Evolutionary conservation across 768 basidiomycete genomes (phyloP), one percentile per base, ranked within the genome.

Genomic region (Tricholoma flavovirens): DNA sequence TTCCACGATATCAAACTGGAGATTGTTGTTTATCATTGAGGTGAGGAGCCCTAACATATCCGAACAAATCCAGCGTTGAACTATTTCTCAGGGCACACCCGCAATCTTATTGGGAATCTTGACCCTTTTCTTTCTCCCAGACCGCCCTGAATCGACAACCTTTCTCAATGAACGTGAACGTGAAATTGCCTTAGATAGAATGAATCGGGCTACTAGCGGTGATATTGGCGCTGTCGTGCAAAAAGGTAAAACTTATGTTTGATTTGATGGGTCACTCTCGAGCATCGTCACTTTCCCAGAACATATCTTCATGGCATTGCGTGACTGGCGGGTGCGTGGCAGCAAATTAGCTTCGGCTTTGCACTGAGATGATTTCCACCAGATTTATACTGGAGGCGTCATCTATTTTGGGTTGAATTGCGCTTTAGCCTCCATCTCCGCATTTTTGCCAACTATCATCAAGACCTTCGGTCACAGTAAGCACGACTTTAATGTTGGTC

Each of bases 391-490:
- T 7, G 88, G 77, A 0, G 90, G 90, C 0, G 78, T 84, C 26
- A 83, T 90, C 57, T 91, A 89, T 67, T 90, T 91, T 64, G 88
- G 87, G 29, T 71, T 88, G 50, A 90, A 90, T 63, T 82, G 81
- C 51, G 86, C 88, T 19, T 72, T 91, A 14, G 84, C 87, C n/a
- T 87, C 89, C 8, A 87, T 87, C 33, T 84, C 86, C 21, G 88
- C 89, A 0, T 93, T 93, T 72, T 71, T 93, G 53, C 91, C 91
- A 2, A 92, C 89, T 2, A 89, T 93, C 62, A 82, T 93, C 43
- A 76, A 74, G 42, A 88, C 85, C 0, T 83, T 91, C 55, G 87
- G 87, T 32, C 84, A 78, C 60, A 80, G 88, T 89, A 55, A 48
- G 87, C 73, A 24, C 38, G 22, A 38, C 38, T 32, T 35, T 53